A percentile compares a stretch with the other conserved stretches of the same genome.
These are phyloP conservation scores for Boletus nobilissimus DNA, from an alignment of 1,284 basidiomycete species.

Conservation along the genomic window DNA sequence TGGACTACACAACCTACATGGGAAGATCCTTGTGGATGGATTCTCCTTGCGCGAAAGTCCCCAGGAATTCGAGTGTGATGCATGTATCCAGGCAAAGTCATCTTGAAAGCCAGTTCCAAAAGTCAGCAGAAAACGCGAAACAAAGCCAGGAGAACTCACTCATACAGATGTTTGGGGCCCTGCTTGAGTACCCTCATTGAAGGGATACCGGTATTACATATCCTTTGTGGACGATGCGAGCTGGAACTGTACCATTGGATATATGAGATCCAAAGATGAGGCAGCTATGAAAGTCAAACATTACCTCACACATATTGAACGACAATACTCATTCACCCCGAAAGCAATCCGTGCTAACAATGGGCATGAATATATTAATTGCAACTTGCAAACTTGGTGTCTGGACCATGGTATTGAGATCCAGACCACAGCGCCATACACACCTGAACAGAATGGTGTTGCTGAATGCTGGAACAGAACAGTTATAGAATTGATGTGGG, in stretches of 20 bases:
- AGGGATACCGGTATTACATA: neutral
- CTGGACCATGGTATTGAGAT: neutral
- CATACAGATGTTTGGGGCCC: slow-evolving; percentile 9
- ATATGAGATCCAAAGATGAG: neutral
- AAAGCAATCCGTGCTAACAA: neutral
- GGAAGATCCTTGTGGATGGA: neutral
- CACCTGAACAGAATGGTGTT: neutral
- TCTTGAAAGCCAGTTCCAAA: neutral
- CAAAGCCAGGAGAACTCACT: neutral
- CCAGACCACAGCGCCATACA: neutral
- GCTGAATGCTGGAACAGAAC: neutral
- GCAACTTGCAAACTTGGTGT: neutral
- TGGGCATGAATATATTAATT: neutral
- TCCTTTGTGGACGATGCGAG: neutral
- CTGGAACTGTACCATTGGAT: neutral
- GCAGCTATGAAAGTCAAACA: neutral
- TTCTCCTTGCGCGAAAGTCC: neutral
- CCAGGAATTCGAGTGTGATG: neutral
- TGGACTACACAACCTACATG: neutral
- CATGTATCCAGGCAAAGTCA: neutral
- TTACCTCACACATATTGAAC: neutral
- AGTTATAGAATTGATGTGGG: neutral
- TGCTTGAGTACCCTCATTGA: neutral
- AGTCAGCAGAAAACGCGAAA: neutral
- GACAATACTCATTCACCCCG: neutral